Percentiles rank a stretch among this genome's conserved stretches.
phyloP scores from a whole-genome alignment of 1,284 basidiomycete genomes.

The Ceratobasidium sp. region DNA sequence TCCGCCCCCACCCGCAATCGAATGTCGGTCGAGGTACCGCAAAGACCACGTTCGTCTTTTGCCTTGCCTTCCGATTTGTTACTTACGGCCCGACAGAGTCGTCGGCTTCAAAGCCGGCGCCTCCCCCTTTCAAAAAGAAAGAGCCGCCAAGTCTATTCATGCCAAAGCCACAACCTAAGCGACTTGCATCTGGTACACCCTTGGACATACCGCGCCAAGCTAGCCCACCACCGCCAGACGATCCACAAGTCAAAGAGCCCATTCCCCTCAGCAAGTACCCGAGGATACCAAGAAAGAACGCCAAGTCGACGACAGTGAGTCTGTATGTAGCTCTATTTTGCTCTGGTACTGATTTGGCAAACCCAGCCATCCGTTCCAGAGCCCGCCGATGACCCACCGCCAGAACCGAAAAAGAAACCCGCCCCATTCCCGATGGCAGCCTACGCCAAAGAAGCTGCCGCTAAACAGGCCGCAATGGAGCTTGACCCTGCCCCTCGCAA shows the following conservation, averaged over 20 bases:
- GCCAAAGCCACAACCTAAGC: slow-evolving; percentile 3
- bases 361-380: not conserved
- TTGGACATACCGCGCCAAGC: not conserved
- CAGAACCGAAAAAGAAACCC: slow-evolving; percentile 23
- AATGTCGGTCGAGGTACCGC: not conserved
- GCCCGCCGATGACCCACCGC: not conserved
- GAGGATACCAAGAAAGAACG: slow-evolving; percentile 17
- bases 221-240: not conserved
- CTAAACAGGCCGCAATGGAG: slow-evolving; percentile 14
- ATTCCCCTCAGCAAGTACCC: slow-evolving; percentile 1
- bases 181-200: not conserved
- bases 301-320: not conserved
- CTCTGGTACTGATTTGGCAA: not conserved
- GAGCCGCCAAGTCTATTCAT: not conserved
- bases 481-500: slow-evolving; percentile 33
- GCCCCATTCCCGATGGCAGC: slow-evolving; percentile 39
- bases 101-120: slow-evolving; percentile 3
- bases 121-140: slow-evolving; percentile 20
- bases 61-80: not conserved
- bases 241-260: not conserved
- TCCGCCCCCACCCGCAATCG: not conserved
- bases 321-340: not conserved
- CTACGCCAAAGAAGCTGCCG: slow-evolving; percentile 24
- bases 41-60: slow-evolving; percentile 1
- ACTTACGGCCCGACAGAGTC: slow-evolving; percentile 1